Percentiles rank a stretch among this genome's conserved stretches.
Conservation (phyloP, 257 asterid genomes). For the Solanum sitiens region DNA sequence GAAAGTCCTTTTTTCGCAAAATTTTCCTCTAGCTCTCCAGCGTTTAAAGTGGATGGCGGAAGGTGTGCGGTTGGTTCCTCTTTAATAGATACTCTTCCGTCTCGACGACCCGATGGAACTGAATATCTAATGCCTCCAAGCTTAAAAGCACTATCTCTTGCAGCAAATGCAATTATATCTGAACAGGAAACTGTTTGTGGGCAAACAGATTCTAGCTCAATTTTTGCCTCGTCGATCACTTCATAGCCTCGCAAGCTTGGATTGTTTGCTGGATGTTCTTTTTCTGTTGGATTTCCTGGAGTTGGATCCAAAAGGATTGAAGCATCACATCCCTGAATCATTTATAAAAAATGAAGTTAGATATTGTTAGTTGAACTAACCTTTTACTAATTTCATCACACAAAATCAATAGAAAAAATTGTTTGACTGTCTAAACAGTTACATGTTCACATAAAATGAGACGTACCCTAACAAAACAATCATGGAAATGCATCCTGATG, state of each 20-base stretch:
- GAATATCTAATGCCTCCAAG: slow-evolving; percentile 16
- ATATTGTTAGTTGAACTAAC: neutral
- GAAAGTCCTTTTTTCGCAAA: slow-evolving; percentile 27
- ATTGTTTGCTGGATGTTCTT: slow-evolving; percentile 8
- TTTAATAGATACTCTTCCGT: slow-evolving; percentile 12
- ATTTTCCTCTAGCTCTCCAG: slow-evolving; percentile 3
- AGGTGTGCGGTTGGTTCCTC: slow-evolving; percentile 10
- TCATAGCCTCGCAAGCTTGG: slow-evolving; percentile 29
- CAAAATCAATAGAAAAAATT: neutral
- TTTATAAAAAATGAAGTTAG: neutral
- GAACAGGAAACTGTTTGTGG: slow-evolving; percentile 36
- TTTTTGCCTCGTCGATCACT: slow-evolving; percentile 32
- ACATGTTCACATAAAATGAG: too few species aligned
- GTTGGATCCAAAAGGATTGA: slow-evolving; percentile 28
- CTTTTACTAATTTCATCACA: neutral
- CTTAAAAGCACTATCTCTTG: slow-evolving; percentile 20
- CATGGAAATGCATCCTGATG: slow-evolving; percentile 35
- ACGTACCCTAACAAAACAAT: slow-evolving; percentile 40
- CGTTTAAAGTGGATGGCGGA: slow-evolving; percentile 9
- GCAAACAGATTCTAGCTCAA: slow-evolving; percentile 19
- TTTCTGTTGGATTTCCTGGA: slow-evolving; percentile 7
- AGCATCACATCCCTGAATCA: slow-evolving; percentile 32
- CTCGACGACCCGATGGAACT: slow-evolving; percentile 35
- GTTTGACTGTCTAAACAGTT: too few species aligned
- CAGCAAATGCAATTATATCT: slow-evolving; percentile 28